A percentile compares a stretch with the other conserved stretches of the same genome.
Evolutionary conservation across 192 early-diverging fungal genomes (phyloP).

Genomic region (Oehlia diaphana): DNA sequence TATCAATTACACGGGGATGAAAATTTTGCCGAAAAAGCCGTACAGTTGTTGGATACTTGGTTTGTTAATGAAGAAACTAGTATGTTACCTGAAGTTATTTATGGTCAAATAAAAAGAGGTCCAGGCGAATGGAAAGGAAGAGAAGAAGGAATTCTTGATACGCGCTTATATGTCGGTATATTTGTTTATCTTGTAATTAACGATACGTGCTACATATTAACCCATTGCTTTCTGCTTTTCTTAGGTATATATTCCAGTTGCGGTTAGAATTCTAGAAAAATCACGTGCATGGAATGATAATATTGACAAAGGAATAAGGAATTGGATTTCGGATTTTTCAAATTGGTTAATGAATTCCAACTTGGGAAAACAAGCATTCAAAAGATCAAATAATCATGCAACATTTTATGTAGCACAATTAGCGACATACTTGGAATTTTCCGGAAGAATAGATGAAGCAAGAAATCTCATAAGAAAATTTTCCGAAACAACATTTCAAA

Average conservation of each 20-base stretch:
- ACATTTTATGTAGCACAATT: constrained; percentile 40
- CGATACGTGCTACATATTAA: background rate
- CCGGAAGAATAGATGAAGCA: constrained; percentile 23
- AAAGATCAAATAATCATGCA: constrained; percentile 34
- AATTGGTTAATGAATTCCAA: constrained; percentile 35
- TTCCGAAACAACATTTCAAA: constrained; percentile 9
- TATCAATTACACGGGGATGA: constrained; percentile 5
- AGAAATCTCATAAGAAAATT: constrained; percentile 19
- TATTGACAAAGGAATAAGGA: background rate
- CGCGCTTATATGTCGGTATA: background rate
- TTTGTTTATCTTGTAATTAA: background rate
- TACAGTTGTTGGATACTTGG: background rate
- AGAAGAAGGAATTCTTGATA: constrained; percentile 13
- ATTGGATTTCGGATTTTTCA: constrained; percentile 34
- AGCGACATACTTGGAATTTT: constrained; percentile 32
- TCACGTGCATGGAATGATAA: background rate
- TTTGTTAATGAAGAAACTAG: background rate
- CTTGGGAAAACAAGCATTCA: constrained; percentile 27
- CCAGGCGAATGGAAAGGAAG: background rate
- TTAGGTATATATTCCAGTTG: background rate
- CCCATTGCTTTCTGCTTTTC: no score
- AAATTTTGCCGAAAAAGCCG: constrained; percentile 13
- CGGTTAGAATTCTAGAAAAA: background rate
- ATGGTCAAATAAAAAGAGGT: constrained; percentile 9
- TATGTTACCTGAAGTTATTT: background rate